These are phyloP conservation scores for Knoxia roxburghii DNA, from an alignment of 257 asterid species.

Conservation along the genomic window DNA sequence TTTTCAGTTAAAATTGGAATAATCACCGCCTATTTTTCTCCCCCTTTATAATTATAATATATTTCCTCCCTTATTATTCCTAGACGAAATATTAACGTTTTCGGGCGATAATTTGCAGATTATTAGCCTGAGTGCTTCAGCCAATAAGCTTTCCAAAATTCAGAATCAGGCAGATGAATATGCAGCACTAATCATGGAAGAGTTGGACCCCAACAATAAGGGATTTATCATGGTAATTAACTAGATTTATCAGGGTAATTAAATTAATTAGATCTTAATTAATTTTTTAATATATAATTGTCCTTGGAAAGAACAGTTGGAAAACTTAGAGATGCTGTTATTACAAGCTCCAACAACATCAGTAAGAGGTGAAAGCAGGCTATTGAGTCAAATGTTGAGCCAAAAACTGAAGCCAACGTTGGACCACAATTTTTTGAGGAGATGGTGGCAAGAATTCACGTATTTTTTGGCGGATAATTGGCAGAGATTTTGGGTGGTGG, in stretches of 20 bases:
- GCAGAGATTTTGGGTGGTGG: constrained; percentile 92
- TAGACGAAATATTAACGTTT: too few species aligned
- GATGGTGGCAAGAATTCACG: constrained; percentile 44
- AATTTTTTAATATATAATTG: not conserved
- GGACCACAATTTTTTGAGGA: constrained; percentile 32
- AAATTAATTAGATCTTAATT: not conserved
- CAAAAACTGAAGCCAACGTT: constrained; percentile 71
- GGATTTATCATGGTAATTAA: constrained; percentile 66
- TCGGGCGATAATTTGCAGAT: too few species aligned
- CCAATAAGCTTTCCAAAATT: constrained; percentile 71
- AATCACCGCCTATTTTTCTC: too few species aligned
- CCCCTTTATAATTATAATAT: too few species aligned
- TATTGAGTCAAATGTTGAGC: constrained; percentile 78
- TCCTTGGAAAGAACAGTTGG: constrained; percentile 42
- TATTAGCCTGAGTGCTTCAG: constrained; percentile 80
- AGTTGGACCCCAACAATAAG: constrained; percentile 56
- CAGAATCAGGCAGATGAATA: constrained; percentile 84
- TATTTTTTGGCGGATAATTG: constrained; percentile 76
- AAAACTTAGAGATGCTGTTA: constrained; percentile 70
- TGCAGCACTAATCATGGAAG: constrained; percentile 89
- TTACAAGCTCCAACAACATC: constrained; percentile 74
- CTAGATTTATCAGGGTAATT: too few species aligned
- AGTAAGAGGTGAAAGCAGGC: constrained; percentile 62
- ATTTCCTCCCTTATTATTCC: too few species aligned
- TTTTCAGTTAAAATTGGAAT: too few species aligned